Base-by-base conservation (phyloP, 768 basidiomycete genomes). In the Postia placenta region DNA sequence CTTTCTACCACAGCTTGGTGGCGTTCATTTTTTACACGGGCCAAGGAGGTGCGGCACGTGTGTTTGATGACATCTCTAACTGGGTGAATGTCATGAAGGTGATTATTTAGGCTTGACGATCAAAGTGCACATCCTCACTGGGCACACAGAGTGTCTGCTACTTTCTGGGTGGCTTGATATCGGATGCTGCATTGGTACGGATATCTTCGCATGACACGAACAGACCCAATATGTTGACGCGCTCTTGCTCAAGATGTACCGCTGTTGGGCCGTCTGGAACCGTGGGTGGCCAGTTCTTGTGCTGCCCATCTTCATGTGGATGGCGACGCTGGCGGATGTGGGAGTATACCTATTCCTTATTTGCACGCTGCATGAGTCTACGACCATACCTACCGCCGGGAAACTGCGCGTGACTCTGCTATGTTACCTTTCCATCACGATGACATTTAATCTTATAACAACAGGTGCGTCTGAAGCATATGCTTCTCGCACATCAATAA, bases 11-110 rank as follows among this genome's bases (percentile, higher is more conserved):
- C 27, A 49, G 38, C 41, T 25, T 49, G 5, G 15, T 33, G 5
- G 48, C 48, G 6, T 49, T 49, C 25, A 26, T 41, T 11, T 40
- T 39, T 22, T 36, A 42, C 42, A 45, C 55, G 2, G 41, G 41
- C 12, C 25, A 40, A 3, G 17, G 42, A 4, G 41, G 42, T 15
- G 28, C 47, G 3, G 17, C 24, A 5, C 11, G 6, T 11, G 22
- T 36, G 22, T 44, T 49, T 25, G 9, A n/a, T 7, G 35, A 49
- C 25, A n/a, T 42, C 23, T 49, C 41, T 25, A 33, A 24, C 30
- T 49, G 48, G 48, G 28, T 33, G 4, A 42, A 49, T 28, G 41
- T 49, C 22, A 33, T 36, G 11, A 20, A 42, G n/a, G 47, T 48
- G 28, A 40, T 12, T 17, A 2, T 38, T 4, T 39, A 3, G 4